Conservation (phyloP, 495 filamentous ascomycete species). For the Evernia prunastri region DNA sequence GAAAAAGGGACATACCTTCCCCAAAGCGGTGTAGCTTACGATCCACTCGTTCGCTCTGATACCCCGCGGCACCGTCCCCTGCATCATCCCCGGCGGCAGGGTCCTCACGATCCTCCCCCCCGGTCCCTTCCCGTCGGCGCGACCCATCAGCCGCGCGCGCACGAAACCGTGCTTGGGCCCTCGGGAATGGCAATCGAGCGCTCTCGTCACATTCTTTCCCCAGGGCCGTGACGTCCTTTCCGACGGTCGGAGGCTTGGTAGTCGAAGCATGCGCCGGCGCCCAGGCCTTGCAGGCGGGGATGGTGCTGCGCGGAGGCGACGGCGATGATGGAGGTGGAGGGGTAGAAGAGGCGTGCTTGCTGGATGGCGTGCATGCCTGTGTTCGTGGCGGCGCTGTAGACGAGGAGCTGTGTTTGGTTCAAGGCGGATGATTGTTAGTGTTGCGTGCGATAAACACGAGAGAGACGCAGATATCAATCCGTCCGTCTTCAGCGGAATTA, state of each 20-base stretch:
- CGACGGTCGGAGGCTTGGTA: conserved; percentile 4
- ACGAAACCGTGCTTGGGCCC: background rate
- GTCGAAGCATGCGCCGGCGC: conserved; percentile 3
- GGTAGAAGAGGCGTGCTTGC: conserved; percentile 1
- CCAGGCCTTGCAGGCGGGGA: background rate
- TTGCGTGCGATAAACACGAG: too few species aligned
- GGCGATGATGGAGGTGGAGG: conserved; percentile 1
- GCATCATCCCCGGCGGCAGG: conserved; percentile 8
- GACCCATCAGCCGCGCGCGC: background rate
- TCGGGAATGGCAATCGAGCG: conserved; percentile 3
- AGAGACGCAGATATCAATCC: too few species aligned
- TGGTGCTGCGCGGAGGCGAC: background rate
- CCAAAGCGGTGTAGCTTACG: conserved; percentile 1
- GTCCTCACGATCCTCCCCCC: conserved; percentile 3
- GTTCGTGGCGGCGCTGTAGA: conserved; percentile 6
- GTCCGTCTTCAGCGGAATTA: background rate
- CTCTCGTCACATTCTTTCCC: conserved; percentile 6
- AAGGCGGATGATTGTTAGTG: background rate
- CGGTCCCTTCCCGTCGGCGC: background rate
- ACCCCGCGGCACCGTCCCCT: conserved; percentile 1
- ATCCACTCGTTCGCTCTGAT: conserved; percentile 6
- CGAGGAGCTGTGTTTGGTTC: background rate
- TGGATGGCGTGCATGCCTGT: conserved; percentile 8
- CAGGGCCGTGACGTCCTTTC: conserved; percentile 1
- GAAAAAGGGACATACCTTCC: too few species aligned